Evolutionary conservation across 2,329 filamentous ascomycete genomes (phyloP), one percentile per base, ranked within the genome.

Genomic region (Grosmannia clavigera): DNA sequence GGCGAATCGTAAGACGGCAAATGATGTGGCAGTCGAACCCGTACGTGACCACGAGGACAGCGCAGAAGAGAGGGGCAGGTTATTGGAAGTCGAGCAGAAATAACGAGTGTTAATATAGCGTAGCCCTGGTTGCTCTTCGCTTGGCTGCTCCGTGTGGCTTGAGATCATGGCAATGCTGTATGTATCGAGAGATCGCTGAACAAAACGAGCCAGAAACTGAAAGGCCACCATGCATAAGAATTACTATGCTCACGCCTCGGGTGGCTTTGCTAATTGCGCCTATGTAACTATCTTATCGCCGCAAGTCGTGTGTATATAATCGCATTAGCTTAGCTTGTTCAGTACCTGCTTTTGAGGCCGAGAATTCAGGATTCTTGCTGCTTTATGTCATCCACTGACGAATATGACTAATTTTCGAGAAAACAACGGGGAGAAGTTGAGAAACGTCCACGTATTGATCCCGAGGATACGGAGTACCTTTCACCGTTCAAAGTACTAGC

Each of bases 1-100:
- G 57, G 50, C 57, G 57, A 58, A 53, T 58, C 57, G 57, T 25
- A 58, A 40, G 9, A 25, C 19, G 27, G 22, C 48, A 58, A 50
- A 33, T 58, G 57, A 58, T 58, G 48, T 29, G 57, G 48, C 40
- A 29, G 5, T n/a, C 25, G 33, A 31, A 33, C 57, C 22, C 31
- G 5, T 3, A 25, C 11, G 40, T 25, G 52, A 22, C 31, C 19
- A n/a, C 19, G 16, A 46, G 19, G 43, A 46, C 5, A 19, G 27
- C 5, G 29, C 27, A 19, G 51, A 9, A 19, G 19, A n/a, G 43
- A n/a, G 43, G 43, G 19, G 43, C 16, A n/a, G 43, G 4, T 7
- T 16, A 19, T n/a, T 46, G 6, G 43, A n/a, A 46, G 43, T 7
- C 16, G 19, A 46, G 3, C 19, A 46, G 43, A n/a, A 6, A n/a